Conservation (phyloP, 1,284 basidiomycete genomes). For the Chalciporus sp. region DNA sequence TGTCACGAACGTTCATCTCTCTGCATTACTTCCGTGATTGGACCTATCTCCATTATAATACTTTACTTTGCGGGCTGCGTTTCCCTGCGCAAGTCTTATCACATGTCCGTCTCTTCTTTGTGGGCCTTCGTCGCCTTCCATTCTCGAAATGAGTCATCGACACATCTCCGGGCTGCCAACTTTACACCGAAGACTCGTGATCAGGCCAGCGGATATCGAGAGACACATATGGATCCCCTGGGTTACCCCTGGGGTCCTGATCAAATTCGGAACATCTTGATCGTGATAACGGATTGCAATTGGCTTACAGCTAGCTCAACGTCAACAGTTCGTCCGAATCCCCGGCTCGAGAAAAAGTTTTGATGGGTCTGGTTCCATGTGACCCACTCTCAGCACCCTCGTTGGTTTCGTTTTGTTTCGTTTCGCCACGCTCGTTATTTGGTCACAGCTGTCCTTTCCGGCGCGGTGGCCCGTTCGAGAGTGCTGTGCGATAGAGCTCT, state of each 20-base stretch:
- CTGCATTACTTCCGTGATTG: neutral
- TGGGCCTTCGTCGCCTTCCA: neutral
- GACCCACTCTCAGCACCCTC: slow-evolving; percentile 2
- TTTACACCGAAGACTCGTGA: slow-evolving; percentile 12
- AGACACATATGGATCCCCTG: neutral
- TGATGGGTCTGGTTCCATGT: slow-evolving; percentile 18
- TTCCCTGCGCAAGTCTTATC: neutral
- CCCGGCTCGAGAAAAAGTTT: slow-evolving; percentile 23
- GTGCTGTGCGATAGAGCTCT: slow-evolving; percentile 18
- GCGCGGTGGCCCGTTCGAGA: slow-evolving; percentile 16
- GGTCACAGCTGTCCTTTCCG: neutral
- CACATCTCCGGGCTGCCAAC: slow-evolving; percentile 14
- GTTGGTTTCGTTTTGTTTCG: neutral
- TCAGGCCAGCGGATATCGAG: neutral
- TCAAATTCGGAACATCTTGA: slow-evolving; percentile 8
- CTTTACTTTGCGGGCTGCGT: neutral
- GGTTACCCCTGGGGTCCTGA: neutral
- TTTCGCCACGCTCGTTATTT: slow-evolving; percentile 1
- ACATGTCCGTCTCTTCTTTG: slow-evolving; percentile 3
- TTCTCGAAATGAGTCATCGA: neutral
- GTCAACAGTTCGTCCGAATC: slow-evolving; percentile 12
- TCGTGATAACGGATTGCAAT: slow-evolving; percentile 8
- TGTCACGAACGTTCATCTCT: neutral
- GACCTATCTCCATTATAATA: neutral
- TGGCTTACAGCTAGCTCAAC: slow-evolving; percentile 3